phyloP scores from a whole-genome alignment of 331 rosid genomes.

The Ulmus americana region DNA sequence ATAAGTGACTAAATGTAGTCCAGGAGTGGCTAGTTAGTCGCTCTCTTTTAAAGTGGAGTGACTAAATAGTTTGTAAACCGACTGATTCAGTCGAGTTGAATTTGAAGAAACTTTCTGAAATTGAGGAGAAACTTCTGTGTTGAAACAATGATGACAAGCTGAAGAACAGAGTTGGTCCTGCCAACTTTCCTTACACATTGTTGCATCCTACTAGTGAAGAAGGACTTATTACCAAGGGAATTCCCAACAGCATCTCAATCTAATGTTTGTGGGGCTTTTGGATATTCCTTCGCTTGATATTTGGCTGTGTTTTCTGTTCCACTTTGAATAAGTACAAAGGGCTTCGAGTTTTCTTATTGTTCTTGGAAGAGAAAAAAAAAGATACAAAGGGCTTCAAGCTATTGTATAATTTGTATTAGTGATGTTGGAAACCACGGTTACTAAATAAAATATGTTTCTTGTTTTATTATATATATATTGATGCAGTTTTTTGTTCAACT shows the following conservation, averaged over 20 bases:
- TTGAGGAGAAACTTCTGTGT: conserved; percentile 11
- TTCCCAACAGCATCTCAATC: conserved; percentile 38
- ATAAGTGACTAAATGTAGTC: too few relatives aligned
- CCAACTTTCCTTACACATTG: conserved; percentile 29
- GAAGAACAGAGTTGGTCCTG: conserved; percentile 32
- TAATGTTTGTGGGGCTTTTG: neutral
- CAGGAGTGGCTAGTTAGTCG: too few relatives aligned
- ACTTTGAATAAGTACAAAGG: neutral
- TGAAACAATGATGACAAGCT: conserved; percentile 22
- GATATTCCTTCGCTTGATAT: neutral
- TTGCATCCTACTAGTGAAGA: conserved; percentile 25
- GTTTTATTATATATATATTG: too few relatives aligned
- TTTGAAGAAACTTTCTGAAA: conserved; percentile 8
- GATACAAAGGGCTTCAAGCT: neutral
- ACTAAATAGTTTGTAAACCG: too few relatives aligned
- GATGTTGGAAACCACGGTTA: neutral
- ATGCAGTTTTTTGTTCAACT: too few relatives aligned
- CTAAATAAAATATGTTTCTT: neutral
- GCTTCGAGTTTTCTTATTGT: neutral
- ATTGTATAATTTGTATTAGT: neutral
- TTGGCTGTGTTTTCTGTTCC: neutral
- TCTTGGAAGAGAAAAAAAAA: neutral
- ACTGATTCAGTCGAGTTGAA: too few relatives aligned
- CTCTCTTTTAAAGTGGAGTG: too few relatives aligned
- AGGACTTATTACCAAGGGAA: conserved; percentile 35